Evolutionary conservation across 1,284 basidiomycete genomes (phyloP).

Genomic region (Mycena citricolor): DNA sequence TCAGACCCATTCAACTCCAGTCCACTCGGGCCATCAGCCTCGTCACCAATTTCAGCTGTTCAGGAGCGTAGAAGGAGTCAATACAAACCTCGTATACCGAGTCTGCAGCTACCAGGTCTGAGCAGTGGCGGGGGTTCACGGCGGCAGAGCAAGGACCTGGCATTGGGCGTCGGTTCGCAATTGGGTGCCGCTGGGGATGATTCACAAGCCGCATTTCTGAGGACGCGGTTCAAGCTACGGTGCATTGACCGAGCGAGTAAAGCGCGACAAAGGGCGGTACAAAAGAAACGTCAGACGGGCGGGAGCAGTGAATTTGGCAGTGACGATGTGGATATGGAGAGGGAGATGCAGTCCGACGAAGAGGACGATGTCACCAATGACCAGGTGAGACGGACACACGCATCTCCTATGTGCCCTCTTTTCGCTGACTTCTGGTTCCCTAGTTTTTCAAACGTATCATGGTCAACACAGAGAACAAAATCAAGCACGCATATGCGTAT

Average conservation of each 20-base stretch:
- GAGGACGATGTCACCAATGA: slow-evolving; percentile 9
- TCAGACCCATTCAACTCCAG: too few species aligned
- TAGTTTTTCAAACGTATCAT: slow-evolving; percentile 19
- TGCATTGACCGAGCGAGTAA: slow-evolving; percentile 19
- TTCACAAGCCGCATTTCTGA: slow-evolving; percentile 16
- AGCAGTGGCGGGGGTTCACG: neutral
- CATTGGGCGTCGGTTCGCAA: neutral
- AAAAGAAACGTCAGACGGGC: slow-evolving; percentile 9
- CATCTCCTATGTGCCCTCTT: neutral
- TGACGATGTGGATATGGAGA: slow-evolving; percentile 3
- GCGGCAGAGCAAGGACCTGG: neutral
- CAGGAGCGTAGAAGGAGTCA: slow-evolving; percentile 17
- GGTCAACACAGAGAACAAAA: slow-evolving; percentile 13
- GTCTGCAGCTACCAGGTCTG: neutral
- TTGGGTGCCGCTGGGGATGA: slow-evolving; percentile 12
- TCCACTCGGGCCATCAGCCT: too few species aligned
- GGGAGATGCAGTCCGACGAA: slow-evolving; percentile 14
- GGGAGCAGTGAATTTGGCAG: slow-evolving; percentile 10
- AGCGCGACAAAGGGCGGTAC: slow-evolving; percentile 17
- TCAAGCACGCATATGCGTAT: slow-evolving; percentile 16
- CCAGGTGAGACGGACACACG: too few species aligned
- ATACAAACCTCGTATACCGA: slow-evolving; percentile 13
- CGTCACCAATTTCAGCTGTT: slow-evolving; percentile 8
- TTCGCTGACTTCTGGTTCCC: neutral
- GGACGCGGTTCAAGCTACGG: slow-evolving; percentile 18